Base-by-base conservation (phyloP, 768 basidiomycete genomes). In the Tulasnella sp. region DNA sequence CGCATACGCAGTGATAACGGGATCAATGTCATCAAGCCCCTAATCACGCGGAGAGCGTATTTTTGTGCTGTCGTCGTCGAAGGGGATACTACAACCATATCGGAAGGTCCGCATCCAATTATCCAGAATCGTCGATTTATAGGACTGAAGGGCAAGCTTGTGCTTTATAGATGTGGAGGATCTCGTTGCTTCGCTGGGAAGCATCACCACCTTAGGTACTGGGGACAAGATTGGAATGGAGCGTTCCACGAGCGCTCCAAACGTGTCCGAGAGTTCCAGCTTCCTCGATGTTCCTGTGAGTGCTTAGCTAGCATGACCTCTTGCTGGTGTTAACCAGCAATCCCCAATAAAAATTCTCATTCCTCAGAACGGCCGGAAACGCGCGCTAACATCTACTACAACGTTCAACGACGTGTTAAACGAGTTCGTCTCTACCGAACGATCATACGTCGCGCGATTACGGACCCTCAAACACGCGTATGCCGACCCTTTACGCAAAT, bases 31-130 rank as follows among this genome's bases (percentile, higher is more conserved):
- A 38, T 38, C 7, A 38, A 15, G 34, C 34, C 34, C 34, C 34
- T 38, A 38, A 38, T 81, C 63, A 93, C 86, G 4, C 84, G 79
- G 69, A 85, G 92, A 68, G 87, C 85, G 24, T 95, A 94, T 71
- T 86, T 86, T 68, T 89, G 87, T 68, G 88, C 88, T 45, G 87
- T 95, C 19, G 88, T 95, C 13, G 84, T 95, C 29, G 91, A 96
- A 73, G 83, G 82, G 53, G 82, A 85, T 41, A 85, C 85, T 64
- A 77, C 80, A 64, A 86, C 85, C 4, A 77, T 88, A 51, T 78
- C 82, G 41, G 81, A 83, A 71, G 86, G 87, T 83, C 26, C 24
- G 30, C 21, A 29, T 23, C 47, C 5, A 8, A 27, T 13, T 69
- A 67, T 70, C 69, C 48, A 42, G 29, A 56, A 27, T 29, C 23